These are phyloP conservation scores for Alternaria arbusti DNA, from an alignment of 2,329 filamentous ascomycete species.

Conservation along the genomic window DNA sequence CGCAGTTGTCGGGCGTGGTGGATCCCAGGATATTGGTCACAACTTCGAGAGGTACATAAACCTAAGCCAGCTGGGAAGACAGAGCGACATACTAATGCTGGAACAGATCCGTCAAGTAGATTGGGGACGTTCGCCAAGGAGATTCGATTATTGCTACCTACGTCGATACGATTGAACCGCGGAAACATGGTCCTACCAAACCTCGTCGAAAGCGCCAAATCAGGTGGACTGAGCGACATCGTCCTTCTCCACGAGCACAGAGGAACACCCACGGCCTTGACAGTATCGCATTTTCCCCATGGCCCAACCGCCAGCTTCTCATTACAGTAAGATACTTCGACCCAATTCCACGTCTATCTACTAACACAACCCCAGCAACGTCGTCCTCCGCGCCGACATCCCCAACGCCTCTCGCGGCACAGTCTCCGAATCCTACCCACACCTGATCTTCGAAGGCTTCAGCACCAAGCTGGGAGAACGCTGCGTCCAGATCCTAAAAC, in stretches of 20 bases:
- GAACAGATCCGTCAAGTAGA: conserved; percentile 49
- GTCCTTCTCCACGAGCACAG: conserved; percentile 81
- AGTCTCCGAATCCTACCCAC: conserved; percentile 58
- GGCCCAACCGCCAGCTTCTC: conserved; percentile 88
- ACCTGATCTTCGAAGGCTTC: conserved; percentile 95
- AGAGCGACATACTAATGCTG: not conserved
- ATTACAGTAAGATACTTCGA: conserved; percentile 59
- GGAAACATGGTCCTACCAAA: conserved; percentile 89
- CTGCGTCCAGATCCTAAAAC: conserved; percentile 89
- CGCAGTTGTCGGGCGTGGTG: conserved; percentile 85
- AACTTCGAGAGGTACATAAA: conserved; percentile 72
- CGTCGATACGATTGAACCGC: conserved; percentile 85
- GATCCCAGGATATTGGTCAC: conserved; percentile 90
- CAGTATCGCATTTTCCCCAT: conserved; percentile 84
- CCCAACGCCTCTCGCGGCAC: conserved; percentile 86
- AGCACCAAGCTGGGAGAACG: conserved; percentile 78
- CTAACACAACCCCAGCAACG: conserved; percentile 62
- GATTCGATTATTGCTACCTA: conserved; percentile 81
- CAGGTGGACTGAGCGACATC: conserved; percentile 82
- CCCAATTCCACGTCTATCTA: no score
- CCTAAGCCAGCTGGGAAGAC: rapidly evolving
- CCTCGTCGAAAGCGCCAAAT: conserved; percentile 80
- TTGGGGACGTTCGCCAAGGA: conserved; percentile 93
- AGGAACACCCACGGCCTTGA: conserved; percentile 85
- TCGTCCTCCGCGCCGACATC: conserved; percentile 90